Percentiles rank a stretch among this genome's conserved stretches.
Evolutionary conservation across 1,139 yeast species (phyloP).

Genomic region (Nakaseomyces delphensis): DNA sequence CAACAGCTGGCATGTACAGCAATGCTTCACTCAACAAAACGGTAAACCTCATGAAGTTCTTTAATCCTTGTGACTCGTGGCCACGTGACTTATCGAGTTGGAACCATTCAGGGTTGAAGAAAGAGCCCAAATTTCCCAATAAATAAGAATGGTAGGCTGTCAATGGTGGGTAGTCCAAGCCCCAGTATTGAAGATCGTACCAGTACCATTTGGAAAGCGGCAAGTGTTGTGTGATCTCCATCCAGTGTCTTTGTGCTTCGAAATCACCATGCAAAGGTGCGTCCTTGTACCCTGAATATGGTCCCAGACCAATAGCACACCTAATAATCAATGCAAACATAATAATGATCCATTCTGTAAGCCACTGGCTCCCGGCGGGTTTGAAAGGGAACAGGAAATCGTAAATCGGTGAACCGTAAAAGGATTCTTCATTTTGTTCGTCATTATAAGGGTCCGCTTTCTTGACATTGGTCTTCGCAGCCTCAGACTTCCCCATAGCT

Average conservation of each 20-base stretch:
- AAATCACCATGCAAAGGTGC: conserved; percentile 90
- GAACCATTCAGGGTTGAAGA: conserved; percentile 67
- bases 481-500: no score
- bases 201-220: conserved; percentile 79
- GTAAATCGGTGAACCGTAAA: conserved; percentile 45
- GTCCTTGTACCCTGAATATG: conserved; percentile 61
- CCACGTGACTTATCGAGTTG: conserved; percentile 67
- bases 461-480: not conserved
- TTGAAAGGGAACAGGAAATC: conserved; percentile 53
- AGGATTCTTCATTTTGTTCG: conserved; percentile 20
- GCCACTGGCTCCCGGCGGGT: conserved; percentile 82
- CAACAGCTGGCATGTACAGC: conserved; percentile 71
- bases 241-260: conserved; percentile 98
- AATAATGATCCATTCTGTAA: conserved; percentile 69
- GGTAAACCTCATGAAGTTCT: conserved; percentile 76
- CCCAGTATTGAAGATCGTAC: conserved; percentile 90
- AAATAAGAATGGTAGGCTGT: conserved; percentile 90
- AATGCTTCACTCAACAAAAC: conserved; percentile 67
- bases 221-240: conserved; percentile 75
- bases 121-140: conserved; percentile 62
- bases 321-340: conserved; percentile 68
- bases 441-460: not conserved
- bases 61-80: conserved; percentile 48
- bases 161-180: conserved; percentile 92
- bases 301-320: conserved; percentile 82